Evolutionary conservation across 225 moss, liverwort and hornwort species (phyloP).

Genomic region (Anthoceros angustus): DNA sequence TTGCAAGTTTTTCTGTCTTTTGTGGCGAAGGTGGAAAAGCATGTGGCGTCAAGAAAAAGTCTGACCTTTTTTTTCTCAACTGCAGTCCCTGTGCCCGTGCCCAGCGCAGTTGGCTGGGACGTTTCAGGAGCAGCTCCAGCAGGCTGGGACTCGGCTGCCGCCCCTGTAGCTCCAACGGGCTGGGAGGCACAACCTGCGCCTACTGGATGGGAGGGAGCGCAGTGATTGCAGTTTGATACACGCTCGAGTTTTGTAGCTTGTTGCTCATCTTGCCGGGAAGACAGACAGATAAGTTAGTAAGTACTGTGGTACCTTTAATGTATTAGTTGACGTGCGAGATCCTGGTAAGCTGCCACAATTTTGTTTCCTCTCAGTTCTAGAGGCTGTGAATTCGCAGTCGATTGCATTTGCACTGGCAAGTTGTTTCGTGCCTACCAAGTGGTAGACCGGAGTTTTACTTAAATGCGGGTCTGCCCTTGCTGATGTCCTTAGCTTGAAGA

Average conservation of each 20-base stretch:
- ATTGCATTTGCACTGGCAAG: too few relatives aligned
- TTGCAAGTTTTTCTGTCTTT: too few relatives aligned
- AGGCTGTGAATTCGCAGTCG: too few relatives aligned
- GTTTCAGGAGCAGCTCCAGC: conserved; percentile 8
- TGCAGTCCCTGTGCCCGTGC: neutral
- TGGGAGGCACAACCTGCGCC: conserved; percentile 22
- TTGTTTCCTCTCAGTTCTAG: too few relatives aligned
- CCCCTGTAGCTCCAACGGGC: conserved; percentile 12
- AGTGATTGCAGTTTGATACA: neutral
- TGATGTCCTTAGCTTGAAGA: too few relatives aligned
- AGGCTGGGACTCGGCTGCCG: conserved; percentile 20
- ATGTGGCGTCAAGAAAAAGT: neutral
- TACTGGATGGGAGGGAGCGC: conserved; percentile 21
- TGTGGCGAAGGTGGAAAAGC: too few relatives aligned
- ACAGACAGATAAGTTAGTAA: neutral
- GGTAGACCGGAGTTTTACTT: too few relatives aligned
- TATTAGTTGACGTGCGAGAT: too few relatives aligned
- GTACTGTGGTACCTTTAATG: neutral
- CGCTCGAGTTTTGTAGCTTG: neutral
- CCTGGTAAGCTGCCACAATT: too few relatives aligned
- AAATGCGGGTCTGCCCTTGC: too few relatives aligned
- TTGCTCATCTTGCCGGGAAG: neutral
- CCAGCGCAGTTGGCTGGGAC: conserved; percentile 12
- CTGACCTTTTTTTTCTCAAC: neutral
- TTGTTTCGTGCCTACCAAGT: too few relatives aligned